Evolutionary conservation across 2,329 filamentous ascomycete species (phyloP).

Genomic region (Stromatinia cepivora): DNA sequence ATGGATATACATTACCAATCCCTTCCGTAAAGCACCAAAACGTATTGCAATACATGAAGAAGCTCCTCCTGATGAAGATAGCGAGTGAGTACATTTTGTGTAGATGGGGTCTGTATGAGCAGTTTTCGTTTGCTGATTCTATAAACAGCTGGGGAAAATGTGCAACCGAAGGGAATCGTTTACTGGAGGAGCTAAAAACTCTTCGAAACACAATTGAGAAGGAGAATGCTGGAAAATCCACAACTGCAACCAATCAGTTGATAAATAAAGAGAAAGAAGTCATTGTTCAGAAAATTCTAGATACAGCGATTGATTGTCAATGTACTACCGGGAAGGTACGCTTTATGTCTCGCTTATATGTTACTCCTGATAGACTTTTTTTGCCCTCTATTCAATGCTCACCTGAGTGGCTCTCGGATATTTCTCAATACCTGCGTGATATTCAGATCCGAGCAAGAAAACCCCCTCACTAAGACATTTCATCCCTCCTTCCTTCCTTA

Average conservation of each 20-base stretch:
- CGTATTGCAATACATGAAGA: constrained; percentile 35
- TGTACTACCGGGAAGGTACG: constrained; percentile 67
- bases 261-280: constrained; percentile 43
- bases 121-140: not conserved
- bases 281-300: constrained; percentile 56
- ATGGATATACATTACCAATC: constrained; percentile 77
- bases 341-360: constrained; percentile 41
- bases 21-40: constrained; percentile 44
- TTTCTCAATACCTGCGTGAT: not conserved
- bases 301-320: constrained; percentile 58
- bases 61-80: constrained; percentile 33
- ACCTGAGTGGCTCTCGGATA: constrained; percentile 38
- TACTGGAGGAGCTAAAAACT: constrained; percentile 41
- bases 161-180: constrained; percentile 27
- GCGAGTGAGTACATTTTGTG: constrained; percentile 20
- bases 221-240: constrained; percentile 40
- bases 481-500: not conserved
- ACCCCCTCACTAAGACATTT: not conserved
- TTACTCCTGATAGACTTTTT: constrained; percentile 76
- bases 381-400: constrained; percentile 54
- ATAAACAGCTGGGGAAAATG: constrained; percentile 27
- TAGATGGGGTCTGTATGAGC: not conserved
- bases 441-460: not conserved
- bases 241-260: constrained; percentile 29
- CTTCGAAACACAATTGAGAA: constrained; percentile 51